Evolutionary conservation across 2,329 filamentous ascomycete species (phyloP).

Genomic region (Aureobasidium sp.): DNA sequence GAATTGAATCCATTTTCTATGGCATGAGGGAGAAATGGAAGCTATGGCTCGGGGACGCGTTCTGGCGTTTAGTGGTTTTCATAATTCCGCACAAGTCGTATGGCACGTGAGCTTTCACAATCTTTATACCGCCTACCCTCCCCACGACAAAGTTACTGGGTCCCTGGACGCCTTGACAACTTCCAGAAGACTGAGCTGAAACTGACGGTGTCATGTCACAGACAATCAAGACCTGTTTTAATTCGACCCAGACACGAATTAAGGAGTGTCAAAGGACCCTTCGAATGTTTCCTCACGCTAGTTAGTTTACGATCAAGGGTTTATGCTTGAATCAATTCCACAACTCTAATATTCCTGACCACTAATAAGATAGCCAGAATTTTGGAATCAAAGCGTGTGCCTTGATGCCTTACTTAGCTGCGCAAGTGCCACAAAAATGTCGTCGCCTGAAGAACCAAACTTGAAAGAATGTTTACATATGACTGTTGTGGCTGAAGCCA

Average conservation of each 20-base stretch:
- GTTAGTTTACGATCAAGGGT: neutral
- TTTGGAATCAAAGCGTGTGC: no score
- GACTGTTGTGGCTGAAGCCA: neutral
- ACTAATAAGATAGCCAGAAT: neutral
- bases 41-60: neutral
- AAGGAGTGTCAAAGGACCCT: neutral
- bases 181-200: neutral
- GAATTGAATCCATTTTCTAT: slow-evolving; percentile 26
- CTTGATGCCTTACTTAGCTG: neutral
- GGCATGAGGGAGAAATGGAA: neutral
- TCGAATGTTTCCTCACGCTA: no score
- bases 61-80: neutral
- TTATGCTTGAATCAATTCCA: neutral
- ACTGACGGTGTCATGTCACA: neutral
- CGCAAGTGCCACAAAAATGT: neutral
- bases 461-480: neutral
- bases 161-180: neutral
- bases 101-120: neutral
- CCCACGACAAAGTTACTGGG: neutral
- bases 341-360: neutral
- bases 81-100: no score
- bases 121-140: neutral
- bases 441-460: neutral
- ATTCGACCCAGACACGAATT: no score
- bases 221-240: neutral